Base-by-base conservation (phyloP, 1,284 basidiomycete species). In the Fomes fomentarius region DNA sequence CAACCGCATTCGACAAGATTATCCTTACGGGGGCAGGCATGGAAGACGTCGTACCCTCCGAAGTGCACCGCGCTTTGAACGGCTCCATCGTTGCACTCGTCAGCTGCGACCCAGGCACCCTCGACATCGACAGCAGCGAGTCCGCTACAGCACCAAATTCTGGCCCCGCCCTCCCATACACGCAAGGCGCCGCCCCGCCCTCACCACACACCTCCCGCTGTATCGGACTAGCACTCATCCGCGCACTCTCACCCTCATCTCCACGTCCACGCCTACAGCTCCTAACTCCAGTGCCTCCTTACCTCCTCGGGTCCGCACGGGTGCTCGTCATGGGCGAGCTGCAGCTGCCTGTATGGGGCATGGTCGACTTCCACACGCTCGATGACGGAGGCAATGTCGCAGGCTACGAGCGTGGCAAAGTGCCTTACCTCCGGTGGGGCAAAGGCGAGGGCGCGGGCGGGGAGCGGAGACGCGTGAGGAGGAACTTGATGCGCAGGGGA, bases 401-500 rank as follows among this genome's bases (percentile, higher is more conserved):
- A 0, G 87, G 85, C 1, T 74, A 81, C 24, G 81, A 83, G 50
- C 80, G 74, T 63, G 79, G 73, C 3, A 79, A 80, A 30, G 85
- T 93, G 38, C 94, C 95, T 17, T 98, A 85, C 74, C 73, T 98
- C 63, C 86, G 89, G 59, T 92, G 89, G 87, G 86, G 86, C 0
- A 82, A 81, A 62, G 79, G 80, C 2, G 82, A 82, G 44, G 83
- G 82, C 4, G 69, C 85, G 14, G 91, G 93, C 4, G 84, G 79
- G 7, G 89, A 89, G 57, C 84, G 81, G 64, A 78, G 89, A 64
- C 75, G 87, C 41, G 84, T 94, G 43, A 80, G 95, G 68, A 79
- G 94, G 67, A 97, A 97, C 74, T 70, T 98, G 66, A 94, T 96
- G 93, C 79, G 94, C 34, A 85, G 82, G 63, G 84, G 82, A 11